phyloP scores from a whole-genome alignment of 352 stramenopile genomes.

The Paralagenidium karlingii region DNA sequence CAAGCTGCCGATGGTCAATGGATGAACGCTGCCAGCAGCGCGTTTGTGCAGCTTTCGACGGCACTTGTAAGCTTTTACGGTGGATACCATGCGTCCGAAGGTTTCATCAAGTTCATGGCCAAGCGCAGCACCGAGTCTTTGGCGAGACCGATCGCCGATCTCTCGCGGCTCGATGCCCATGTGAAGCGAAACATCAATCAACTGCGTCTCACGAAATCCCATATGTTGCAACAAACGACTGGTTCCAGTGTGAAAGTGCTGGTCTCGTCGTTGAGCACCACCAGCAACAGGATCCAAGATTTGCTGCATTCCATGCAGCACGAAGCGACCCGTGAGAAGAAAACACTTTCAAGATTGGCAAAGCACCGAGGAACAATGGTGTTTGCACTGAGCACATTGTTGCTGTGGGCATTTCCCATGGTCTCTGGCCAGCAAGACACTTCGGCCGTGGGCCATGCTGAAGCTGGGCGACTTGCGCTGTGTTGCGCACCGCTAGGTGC shows the following conservation, averaged over 20 bases:
- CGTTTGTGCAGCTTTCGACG: conserved; percentile 28
- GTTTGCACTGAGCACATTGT: conserved; percentile 31
- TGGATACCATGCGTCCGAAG: conserved; percentile 29
- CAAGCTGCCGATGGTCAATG: conserved; percentile 33
- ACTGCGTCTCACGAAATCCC: too few species aligned
- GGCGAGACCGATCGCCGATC: background rate
- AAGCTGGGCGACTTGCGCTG: conserved; percentile 28
- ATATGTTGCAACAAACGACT: too few species aligned
- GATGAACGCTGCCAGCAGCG: conserved; percentile 29
- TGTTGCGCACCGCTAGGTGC: conserved; percentile 43
- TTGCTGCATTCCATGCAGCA: too few species aligned
- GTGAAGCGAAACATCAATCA: too few species aligned
- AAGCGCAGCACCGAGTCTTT: background rate
- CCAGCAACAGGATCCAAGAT: too few species aligned
- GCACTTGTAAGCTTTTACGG: conserved; percentile 25
- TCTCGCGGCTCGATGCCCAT: too few species aligned
- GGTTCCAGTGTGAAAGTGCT: too few species aligned
- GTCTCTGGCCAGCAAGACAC: conserved; percentile 10
- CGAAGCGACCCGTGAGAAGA: background rate
- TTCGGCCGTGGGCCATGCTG: conserved; percentile 24
- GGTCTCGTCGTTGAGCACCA: too few species aligned
- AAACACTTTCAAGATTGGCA: background rate
- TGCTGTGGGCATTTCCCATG: conserved; percentile 15
- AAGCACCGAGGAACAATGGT: background rate
- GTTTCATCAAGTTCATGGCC: conserved; percentile 14